Evolutionary conservation across 2,329 filamentous ascomycete species (phyloP), one percentile per base, ranked within the genome.

Genomic region (Pseudocercospora ulei): DNA sequence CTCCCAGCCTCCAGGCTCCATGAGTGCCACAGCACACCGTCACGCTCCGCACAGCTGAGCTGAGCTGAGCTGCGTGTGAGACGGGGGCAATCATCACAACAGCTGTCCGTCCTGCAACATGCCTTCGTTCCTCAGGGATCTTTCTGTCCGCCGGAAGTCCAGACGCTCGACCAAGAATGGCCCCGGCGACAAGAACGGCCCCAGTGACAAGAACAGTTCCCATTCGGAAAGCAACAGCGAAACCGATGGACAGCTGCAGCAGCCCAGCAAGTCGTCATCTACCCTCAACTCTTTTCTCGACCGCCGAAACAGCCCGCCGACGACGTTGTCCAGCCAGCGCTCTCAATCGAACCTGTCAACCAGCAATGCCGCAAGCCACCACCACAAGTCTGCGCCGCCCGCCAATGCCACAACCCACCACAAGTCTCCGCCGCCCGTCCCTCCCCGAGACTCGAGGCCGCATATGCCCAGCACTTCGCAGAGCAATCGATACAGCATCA

Each of bases 291-390:
- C 75, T 3, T 64, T 67, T 19, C 63, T 70, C 39, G 83, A 78
- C 54, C 36, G 43, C 43, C 80, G 80, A 33, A 66, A 79, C 28
- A 86, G 84, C 33, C 81, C 83, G 23, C 82, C 83, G 0, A 82
- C 80, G n/a, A 71, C 80, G 33, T 69, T 76, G 50, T 72, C 76
- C 30, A 72, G 76, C 43, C 78, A 79, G 41, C 72, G 75, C 35
- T 60, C 59, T 13, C 55, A 50, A 18, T 69, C 80, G 6, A 73
- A 81, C 55, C 65, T 81, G 25, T 73, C 79, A 49, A 59, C 70
- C 37, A 75, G 49, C 35, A 54, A 78, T 55, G 70, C 63, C 46
- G 63, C 59, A 25, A 55, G n/a, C n/a, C n/a, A n/a, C n/a, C n/a
- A 52, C 27, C 52, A 36, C 36, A 57, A 56, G 39, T 63, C 69